A percentile compares a stretch with the other conserved stretches of the same genome.
These are phyloP conservation scores for Boletus fagicola DNA, from an alignment of 768 basidiomycete genomes.

Conservation along the genomic window DNA sequence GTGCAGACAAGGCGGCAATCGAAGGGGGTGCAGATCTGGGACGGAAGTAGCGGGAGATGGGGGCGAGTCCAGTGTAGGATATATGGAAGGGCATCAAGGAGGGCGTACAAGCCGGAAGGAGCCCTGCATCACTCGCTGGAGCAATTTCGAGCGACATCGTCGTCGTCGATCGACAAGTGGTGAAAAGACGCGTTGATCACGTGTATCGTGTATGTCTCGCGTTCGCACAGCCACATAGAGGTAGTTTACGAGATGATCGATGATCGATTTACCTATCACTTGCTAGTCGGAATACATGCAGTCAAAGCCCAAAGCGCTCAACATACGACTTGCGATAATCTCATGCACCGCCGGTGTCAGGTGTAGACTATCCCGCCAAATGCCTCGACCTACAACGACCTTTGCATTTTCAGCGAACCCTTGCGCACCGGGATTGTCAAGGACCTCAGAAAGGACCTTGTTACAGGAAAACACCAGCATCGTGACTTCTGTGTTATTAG, in stretches of 20 bases:
- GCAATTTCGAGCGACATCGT: constrained; percentile 25
- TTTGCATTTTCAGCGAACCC: constrained; percentile 8
- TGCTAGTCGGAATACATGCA: not conserved
- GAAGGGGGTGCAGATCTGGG: constrained; percentile 40
- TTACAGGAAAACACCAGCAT: constrained; percentile 7
- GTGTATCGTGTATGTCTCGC: not conserved
- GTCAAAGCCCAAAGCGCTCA: not conserved
- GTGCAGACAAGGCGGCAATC: constrained; percentile 4
- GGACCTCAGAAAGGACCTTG: constrained; percentile 11
- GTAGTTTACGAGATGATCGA: not conserved
- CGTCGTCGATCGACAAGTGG: not conserved
- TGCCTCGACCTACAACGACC: constrained; percentile 12
- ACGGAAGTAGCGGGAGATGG: constrained; percentile 71
- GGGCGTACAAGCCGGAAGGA: constrained; percentile 47
- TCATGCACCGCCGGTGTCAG: constrained; percentile 34
- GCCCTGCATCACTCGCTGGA: not conserved
- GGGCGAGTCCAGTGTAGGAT: constrained; percentile 64
- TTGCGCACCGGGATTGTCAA: constrained; percentile 4
- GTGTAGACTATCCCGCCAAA: constrained; percentile 42
- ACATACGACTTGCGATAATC: constrained; percentile 27
- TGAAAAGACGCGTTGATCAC: constrained; percentile 2
- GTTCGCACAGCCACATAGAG: constrained; percentile 11
- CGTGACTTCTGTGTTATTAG: not conserved
- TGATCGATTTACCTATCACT: not conserved
- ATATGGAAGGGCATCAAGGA: constrained; percentile 86